phyloP scores from a whole-genome alignment of 495 filamentous ascomycete genomes.

The Umbilicaria muhlenbergii region DNA sequence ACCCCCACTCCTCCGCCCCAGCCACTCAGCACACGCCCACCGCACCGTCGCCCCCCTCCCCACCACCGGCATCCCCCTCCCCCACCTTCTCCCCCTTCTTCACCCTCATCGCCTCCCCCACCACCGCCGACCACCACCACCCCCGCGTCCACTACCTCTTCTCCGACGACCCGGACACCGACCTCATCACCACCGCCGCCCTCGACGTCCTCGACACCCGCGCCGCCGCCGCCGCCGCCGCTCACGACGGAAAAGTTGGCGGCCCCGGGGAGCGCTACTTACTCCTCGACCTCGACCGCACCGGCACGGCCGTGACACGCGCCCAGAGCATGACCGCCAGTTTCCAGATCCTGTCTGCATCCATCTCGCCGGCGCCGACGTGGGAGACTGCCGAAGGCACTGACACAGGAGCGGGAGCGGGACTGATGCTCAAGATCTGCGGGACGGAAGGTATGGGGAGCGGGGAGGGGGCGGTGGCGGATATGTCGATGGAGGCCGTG shows the following conservation, averaged over 20 bases:
- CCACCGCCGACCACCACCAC: slow-evolving; percentile 45
- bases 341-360: slow-evolving; percentile 38
- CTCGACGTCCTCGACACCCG: slow-evolving; percentile 21
- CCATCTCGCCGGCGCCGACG: slow-evolving; percentile 38
- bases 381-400: slow-evolving; percentile 18
- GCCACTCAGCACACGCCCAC: slow-evolving; percentile 4
- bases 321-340: slow-evolving; percentile 33
- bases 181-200: slow-evolving; percentile 43
- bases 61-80: slow-evolving; percentile 7
- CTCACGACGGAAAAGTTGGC: neutral
- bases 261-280: slow-evolving; percentile 31
- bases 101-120: slow-evolving; percentile 27
- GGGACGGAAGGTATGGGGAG: slow-evolving; percentile 5
- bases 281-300: slow-evolving; percentile 34
- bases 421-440: slow-evolving; percentile 14
- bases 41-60: slow-evolving; percentile 11
- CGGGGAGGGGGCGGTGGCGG: neutral
- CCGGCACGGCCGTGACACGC: slow-evolving; percentile 26
- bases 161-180: slow-evolving; percentile 51
- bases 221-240: slow-evolving; percentile 1
- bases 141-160: slow-evolving; percentile 82
- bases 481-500: slow-evolving; percentile 6
- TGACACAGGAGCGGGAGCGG: too few species aligned
- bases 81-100: slow-evolving; percentile 37
- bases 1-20: slow-evolving; percentile 14